phyloP scores from a whole-genome alignment of 1,284 basidiomycete species.

The Ceratobasidium sp. region DNA sequence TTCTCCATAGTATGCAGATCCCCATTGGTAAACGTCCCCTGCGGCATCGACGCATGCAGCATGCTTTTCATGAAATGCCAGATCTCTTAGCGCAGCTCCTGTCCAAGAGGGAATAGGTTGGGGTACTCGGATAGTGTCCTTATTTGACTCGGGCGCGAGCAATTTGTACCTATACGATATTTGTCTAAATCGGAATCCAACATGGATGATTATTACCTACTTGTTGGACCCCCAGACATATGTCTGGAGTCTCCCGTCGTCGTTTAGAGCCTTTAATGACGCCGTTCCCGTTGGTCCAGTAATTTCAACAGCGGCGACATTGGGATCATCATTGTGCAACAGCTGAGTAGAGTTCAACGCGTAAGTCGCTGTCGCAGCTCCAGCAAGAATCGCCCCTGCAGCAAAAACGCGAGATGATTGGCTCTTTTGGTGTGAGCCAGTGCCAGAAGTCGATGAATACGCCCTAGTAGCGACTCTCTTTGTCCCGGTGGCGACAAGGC shows the following conservation, averaged over 20 bases:
- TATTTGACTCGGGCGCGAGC: conserved; percentile 9
- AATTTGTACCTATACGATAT: conserved; percentile 7
- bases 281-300: conserved; percentile 5
- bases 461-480: neutral
- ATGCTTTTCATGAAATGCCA: conserved; percentile 74
- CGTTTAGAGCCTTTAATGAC: conserved; percentile 20
- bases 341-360: neutral
- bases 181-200: neutral
- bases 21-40: conserved; percentile 93
- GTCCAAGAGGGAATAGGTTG: conserved; percentile 44
- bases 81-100: conserved; percentile 73
- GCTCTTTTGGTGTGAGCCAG: neutral
- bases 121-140: conserved; percentile 8
- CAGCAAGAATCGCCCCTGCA: conserved; percentile 20
- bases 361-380: conserved; percentile 2
- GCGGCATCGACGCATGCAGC: conserved; percentile 84
- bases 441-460: neutral
- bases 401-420: neutral
- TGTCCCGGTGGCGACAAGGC: neutral
- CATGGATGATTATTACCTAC: conserved; percentile 47
- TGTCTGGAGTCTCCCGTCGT: conserved; percentile 48
- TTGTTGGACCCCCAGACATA: conserved; percentile 66
- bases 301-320: neutral
- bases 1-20: conserved; percentile 63
- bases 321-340: conserved; percentile 11